These are phyloP conservation scores for Lophiostoma macrostomum DNA, from an alignment of 495 filamentous ascomycete genomes.

Conservation along the genomic window DNA sequence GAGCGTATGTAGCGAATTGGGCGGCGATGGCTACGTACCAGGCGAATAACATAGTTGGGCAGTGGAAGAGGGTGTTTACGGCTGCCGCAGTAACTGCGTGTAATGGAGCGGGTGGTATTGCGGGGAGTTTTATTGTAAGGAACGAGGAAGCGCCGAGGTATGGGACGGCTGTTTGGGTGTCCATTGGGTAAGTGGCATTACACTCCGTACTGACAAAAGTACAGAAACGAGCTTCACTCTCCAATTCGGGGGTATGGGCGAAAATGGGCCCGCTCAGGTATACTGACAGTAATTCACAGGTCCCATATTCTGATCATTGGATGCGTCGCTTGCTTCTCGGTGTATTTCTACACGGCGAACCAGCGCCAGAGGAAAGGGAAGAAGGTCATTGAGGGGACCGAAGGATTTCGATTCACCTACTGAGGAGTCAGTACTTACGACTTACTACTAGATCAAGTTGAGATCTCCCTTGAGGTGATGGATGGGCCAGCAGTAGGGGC, in stretches of 20 bases:
- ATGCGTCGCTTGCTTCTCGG: conserved; percentile 58
- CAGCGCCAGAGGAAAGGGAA: conserved; percentile 32
- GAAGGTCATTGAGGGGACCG: conserved; percentile 28
- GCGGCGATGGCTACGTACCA: conserved; percentile 58
- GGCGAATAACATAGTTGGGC: conserved; percentile 39
- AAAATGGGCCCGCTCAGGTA: no score
- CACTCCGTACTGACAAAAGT: no score
- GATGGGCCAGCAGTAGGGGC: no score
- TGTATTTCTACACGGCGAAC: conserved; percentile 63
- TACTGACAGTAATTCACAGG: conserved; percentile 30
- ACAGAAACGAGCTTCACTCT: no score
- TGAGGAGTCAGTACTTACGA: conserved; percentile 4
- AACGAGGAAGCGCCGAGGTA: conserved; percentile 66
- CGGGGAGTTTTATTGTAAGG: conserved; percentile 71
- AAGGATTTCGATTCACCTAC: conserved; percentile 21
- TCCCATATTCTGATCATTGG: conserved; percentile 66
- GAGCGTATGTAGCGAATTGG: conserved; percentile 78
- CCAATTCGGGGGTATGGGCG: no score
- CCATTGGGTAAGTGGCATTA: conserved; percentile 53
- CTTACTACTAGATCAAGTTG: no score
- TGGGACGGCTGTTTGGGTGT: conserved; percentile 68
- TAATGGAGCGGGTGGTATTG: conserved; percentile 73
- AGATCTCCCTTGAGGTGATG: no score
- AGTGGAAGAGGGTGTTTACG: conserved; percentile 75
- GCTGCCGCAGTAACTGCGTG: conserved; percentile 66